A percentile compares a stretch with the other conserved stretches of the same genome.
phyloP scores from a whole-genome alignment of 495 filamentous ascomycete genomes.

The Durotheca rogersii region DNA sequence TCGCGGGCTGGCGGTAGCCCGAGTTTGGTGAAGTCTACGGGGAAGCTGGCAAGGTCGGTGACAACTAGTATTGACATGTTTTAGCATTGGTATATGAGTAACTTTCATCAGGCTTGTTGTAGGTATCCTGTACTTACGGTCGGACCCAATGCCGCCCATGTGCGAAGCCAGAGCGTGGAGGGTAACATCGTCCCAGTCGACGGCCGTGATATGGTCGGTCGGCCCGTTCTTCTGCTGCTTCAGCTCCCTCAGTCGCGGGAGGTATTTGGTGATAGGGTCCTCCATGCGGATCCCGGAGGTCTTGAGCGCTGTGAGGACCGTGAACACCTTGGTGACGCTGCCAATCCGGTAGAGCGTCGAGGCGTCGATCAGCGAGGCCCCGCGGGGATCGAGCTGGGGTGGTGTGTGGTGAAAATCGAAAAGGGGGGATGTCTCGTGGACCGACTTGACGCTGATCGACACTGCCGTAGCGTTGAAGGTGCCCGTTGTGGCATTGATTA shows the following conservation, averaged over 20 bases:
- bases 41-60: slow-evolving; percentile 22
- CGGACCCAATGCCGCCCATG: slow-evolving; percentile 39
- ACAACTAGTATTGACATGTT: too few species aligned
- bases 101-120: neutral
- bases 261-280: slow-evolving; percentile 44
- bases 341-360: slow-evolving; percentile 49
- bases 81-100: neutral
- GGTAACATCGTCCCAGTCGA: slow-evolving; percentile 53
- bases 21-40: slow-evolving; percentile 20
- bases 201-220: slow-evolving; percentile 18
- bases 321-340: slow-evolving; percentile 49
- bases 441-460: slow-evolving; percentile 15
- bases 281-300: slow-evolving; percentile 39
- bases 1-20: slow-evolving; percentile 27
- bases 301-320: slow-evolving; percentile 40
- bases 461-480: slow-evolving; percentile 13
- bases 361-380: slow-evolving; percentile 38
- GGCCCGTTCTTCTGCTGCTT: slow-evolving; percentile 4
- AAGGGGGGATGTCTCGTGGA: slow-evolving; percentile 13
- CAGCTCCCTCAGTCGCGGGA: slow-evolving; percentile 36
- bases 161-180: slow-evolving; percentile 48
- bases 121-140: slow-evolving; percentile 18
- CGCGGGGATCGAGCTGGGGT: slow-evolving; percentile 14
- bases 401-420: slow-evolving; percentile 16
- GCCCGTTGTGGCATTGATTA: neutral